These are phyloP conservation scores for Saitozyma sp. DNA, from an alignment of 768 basidiomycete species.

Conservation along the genomic window DNA sequence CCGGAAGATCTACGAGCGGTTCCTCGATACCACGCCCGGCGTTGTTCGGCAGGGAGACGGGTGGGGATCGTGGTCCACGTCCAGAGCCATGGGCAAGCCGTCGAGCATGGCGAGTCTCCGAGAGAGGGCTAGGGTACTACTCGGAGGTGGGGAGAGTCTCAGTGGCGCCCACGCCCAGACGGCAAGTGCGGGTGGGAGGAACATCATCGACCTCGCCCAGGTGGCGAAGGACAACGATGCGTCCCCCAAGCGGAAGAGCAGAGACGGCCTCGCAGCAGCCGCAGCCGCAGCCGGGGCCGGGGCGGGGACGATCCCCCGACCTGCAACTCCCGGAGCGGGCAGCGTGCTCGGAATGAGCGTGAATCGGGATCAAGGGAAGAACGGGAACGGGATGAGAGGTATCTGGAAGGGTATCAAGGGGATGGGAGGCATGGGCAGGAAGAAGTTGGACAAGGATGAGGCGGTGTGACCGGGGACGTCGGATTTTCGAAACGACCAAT, in stretches of 20 bases:
- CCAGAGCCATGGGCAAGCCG: constrained; percentile 24
- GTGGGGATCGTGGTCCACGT: constrained; percentile 24
- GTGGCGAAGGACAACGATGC: constrained; percentile 7
- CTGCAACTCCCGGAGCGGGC: constrained; percentile 20
- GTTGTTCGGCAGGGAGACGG: constrained; percentile 40
- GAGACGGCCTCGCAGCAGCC: not conserved
- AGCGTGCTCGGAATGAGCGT: constrained; percentile 12
- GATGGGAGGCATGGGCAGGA: constrained; percentile 15
- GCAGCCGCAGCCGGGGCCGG: not conserved
- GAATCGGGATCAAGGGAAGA: not conserved
- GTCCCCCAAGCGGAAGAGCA: not conserved
- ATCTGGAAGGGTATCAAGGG: constrained; percentile 25
- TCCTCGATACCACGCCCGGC: constrained; percentile 38
- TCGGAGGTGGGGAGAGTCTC: constrained; percentile 13
- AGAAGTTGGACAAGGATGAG: constrained; percentile 19
- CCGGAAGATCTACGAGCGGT: constrained; percentile 29
- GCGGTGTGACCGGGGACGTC: not conserved
- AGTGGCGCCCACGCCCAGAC: not conserved
- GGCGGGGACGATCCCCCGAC: constrained; percentile 2
- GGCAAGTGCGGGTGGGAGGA: constrained; percentile 1
- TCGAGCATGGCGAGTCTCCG: constrained; percentile 36
- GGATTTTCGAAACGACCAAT: too few relatives aligned
- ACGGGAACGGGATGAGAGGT: constrained; percentile 13
- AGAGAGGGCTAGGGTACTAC: constrained; percentile 29
- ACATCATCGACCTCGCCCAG: constrained; percentile 20